Percentiles rank a stretch among this genome's conserved stretches.
phyloP scores from a whole-genome alignment of 176 grass and related monocot genomes.

The Zoysia japonica region DNA sequence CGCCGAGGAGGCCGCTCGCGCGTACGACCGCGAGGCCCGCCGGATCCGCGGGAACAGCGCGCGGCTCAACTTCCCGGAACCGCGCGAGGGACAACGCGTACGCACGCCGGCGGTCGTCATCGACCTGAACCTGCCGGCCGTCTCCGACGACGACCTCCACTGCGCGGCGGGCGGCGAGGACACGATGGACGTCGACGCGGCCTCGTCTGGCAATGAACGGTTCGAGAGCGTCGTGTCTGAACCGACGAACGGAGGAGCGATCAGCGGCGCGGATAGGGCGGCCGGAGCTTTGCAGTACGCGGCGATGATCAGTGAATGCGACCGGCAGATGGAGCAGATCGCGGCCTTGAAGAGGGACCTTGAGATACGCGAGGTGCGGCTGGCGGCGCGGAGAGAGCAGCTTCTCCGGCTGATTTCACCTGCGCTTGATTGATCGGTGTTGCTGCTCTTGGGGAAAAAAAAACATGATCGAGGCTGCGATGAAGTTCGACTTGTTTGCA shows the following conservation, averaged over 20 bases:
- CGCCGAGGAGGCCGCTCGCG: conserved; percentile 65
- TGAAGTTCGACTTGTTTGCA: background rate
- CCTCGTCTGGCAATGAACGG: background rate
- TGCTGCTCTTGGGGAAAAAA: too few species aligned
- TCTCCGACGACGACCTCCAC: background rate
- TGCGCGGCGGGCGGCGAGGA: background rate
- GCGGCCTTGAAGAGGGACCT: conserved; percentile 25
- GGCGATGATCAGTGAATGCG: conserved; percentile 9
- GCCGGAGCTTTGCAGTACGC: background rate
- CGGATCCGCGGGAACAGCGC: conserved; percentile 61
- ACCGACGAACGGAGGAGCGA: background rate
- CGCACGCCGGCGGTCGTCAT: background rate
- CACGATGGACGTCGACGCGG: background rate
- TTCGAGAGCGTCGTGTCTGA: background rate
- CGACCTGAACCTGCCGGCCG: conserved; percentile 44
- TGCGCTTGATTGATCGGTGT: background rate
- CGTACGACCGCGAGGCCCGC: conserved; percentile 69
- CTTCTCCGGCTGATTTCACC: conserved; percentile 13
- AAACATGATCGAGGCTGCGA: background rate
- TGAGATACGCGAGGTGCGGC: conserved; percentile 26
- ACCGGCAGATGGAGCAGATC: conserved; percentile 23
- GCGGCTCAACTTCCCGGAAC: conserved; percentile 76
- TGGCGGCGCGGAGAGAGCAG: background rate
- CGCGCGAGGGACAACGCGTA: background rate
- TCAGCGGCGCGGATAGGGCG: background rate